A percentile compares a stretch with the other conserved stretches of the same genome.
Evolutionary conservation across 257 asterid genomes (phyloP).

Genomic region (Gynochthodes officinalis): DNA sequence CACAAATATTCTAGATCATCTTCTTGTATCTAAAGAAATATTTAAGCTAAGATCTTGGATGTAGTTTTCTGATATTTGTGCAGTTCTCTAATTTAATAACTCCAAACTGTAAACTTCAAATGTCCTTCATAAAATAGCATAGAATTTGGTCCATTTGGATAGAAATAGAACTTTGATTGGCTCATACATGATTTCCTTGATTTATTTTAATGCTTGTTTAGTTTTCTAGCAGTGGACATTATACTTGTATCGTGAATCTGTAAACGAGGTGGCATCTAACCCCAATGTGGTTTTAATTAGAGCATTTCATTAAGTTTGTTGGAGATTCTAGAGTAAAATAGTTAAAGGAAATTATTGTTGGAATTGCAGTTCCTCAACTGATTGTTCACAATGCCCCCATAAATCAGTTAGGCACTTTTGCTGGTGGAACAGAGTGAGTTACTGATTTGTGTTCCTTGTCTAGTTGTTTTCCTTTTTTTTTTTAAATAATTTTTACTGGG

Average conservation of each 20-base stretch:
- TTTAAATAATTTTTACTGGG: too few relatives aligned
- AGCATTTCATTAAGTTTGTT: neutral
- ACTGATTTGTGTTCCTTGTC: constrained; percentile 4
- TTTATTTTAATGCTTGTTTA: neutral
- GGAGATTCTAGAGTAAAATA: neutral
- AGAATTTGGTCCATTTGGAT: neutral
- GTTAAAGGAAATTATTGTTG: neutral
- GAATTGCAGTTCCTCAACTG: constrained; percentile 55
- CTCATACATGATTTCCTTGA: too few relatives aligned
- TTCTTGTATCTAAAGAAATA: neutral
- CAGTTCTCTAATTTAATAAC: neutral
- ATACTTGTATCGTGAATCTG: neutral
- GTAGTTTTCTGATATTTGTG: neutral
- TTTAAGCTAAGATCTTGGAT: too few relatives aligned
- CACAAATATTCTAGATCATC: neutral
- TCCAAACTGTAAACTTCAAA: neutral
- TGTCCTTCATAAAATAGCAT: neutral
- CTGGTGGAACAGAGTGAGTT: constrained; percentile 96
- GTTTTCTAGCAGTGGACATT: neutral
- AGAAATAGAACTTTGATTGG: neutral
- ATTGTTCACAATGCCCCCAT: constrained; percentile 74
- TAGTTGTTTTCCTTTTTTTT: neutral
- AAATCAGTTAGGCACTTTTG: constrained; percentile 82
- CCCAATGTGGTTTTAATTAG: too few relatives aligned
- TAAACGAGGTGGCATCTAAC: neutral